These are phyloP conservation scores for Dovyalis caffra DNA, from an alignment of 345 rosid species.

Conservation along the genomic window DNA sequence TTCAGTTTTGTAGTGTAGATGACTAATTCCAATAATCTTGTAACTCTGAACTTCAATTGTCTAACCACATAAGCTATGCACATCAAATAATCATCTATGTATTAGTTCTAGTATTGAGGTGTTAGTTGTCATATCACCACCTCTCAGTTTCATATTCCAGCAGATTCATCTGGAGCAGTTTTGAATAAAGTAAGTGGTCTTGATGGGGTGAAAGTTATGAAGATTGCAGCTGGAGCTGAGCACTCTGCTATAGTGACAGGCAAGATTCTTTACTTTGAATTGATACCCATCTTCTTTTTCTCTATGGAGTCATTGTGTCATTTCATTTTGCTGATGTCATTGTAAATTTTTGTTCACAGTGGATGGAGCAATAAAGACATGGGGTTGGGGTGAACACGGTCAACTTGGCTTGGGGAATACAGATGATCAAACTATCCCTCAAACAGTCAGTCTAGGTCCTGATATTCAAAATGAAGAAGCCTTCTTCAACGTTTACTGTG, in stretches of 20 bases:
- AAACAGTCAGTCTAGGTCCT: constrained; percentile 35
- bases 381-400: constrained; percentile 99
- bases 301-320: background rate
- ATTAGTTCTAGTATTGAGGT: background rate
- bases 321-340: background rate
- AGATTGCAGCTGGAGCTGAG: constrained; percentile 83
- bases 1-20: background rate
- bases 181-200: constrained; percentile 47
- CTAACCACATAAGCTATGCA: background rate
- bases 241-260: constrained; percentile 84
- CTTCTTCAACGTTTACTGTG: constrained; percentile 52
- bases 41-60: background rate
- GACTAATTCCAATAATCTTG: background rate
- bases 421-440: constrained; percentile 54
- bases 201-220: constrained; percentile 44
- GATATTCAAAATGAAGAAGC: constrained; percentile 16
- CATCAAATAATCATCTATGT: background rate
- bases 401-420: constrained; percentile 81
- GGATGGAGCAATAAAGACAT: constrained; percentile 58
- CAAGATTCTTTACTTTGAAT: constrained; percentile 9
- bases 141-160: background rate
- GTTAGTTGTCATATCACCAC: background rate
- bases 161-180: constrained; percentile 26
- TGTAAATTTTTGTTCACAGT: constrained; percentile 36
- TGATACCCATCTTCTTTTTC: background rate